Conservation (phyloP, 2,329 filamentous ascomycete species). For the Tolypocladium sp. region DNA sequence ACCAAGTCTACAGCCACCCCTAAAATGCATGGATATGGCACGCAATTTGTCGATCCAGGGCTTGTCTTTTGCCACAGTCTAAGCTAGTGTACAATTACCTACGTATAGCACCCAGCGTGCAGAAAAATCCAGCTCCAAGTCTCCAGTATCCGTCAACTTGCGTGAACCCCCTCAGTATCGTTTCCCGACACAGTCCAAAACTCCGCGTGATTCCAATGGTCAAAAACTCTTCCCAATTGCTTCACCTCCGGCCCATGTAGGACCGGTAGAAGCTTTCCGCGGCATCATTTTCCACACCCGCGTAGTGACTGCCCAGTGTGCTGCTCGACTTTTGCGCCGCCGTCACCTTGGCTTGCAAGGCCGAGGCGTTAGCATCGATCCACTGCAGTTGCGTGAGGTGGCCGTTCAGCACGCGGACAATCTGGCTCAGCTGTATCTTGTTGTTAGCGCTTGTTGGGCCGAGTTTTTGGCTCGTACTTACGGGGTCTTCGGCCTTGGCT, state of each 20-base stretch:
- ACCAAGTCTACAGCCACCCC: not conserved
- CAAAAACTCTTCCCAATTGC: not conserved
- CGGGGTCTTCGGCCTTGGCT: constrained; percentile 77
- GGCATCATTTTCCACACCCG: constrained; percentile 56
- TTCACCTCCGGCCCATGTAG: constrained; percentile 65
- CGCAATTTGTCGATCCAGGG: constrained; percentile 7
- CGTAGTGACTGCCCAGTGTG: constrained; percentile 47
- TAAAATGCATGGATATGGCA: constrained; percentile 6
- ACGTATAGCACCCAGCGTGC: constrained; percentile 11
- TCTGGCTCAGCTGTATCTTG: constrained; percentile 67
- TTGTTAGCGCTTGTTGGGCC: constrained; percentile 14
- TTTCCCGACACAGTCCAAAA: constrained; percentile 1
- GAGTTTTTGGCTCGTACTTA: constrained; percentile 36
- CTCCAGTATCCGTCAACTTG: constrained; percentile 4
- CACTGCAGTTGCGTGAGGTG: constrained; percentile 87
- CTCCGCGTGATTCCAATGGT: constrained; percentile 1
- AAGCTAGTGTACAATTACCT: constrained; percentile 30
- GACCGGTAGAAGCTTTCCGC: constrained; percentile 88
- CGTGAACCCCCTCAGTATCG: constrained; percentile 4
- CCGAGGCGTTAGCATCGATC: constrained; percentile 79
- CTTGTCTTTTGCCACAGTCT: constrained; percentile 16
- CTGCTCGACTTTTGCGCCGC: constrained; percentile 73
- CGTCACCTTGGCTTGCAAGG: constrained; percentile 72
- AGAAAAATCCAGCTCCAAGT: constrained; percentile 6
- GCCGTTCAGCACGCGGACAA: constrained; percentile 88